phyloP scores from a whole-genome alignment of 2,329 filamentous ascomycete species.

The Plenodomus biglobosus region DNA sequence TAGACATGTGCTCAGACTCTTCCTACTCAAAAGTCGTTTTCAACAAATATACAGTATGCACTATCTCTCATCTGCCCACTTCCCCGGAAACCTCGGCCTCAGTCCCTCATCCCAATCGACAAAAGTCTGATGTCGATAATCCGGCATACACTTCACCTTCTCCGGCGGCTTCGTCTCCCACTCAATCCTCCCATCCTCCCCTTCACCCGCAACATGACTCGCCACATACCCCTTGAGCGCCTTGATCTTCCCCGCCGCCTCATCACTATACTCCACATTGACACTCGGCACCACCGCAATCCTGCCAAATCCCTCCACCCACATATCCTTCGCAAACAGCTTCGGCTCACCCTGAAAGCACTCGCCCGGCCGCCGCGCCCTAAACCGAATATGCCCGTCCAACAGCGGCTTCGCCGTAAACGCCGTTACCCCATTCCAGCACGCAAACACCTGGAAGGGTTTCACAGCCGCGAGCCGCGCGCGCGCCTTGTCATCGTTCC shows the following conservation, averaged over 20 bases:
- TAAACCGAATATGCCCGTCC: conserved; percentile 50
- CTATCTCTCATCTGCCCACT: not conserved
- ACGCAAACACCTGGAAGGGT: conserved; percentile 63
- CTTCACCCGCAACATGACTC: conserved; percentile 35
- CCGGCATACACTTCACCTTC: conserved; percentile 53
- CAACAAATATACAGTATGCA: too few species aligned
- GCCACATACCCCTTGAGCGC: conserved; percentile 54
- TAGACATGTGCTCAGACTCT: too few species aligned
- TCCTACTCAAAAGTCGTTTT: too few species aligned
- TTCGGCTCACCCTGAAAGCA: conserved; percentile 59
- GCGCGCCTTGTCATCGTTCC: conserved; percentile 48
- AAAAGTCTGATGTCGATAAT: conserved; percentile 15
- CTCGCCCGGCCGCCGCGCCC: conserved; percentile 46
- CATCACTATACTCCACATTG: conserved; percentile 58
- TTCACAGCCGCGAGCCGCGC: conserved; percentile 37
- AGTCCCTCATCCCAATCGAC: conserved; percentile 13
- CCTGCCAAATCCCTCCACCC: conserved; percentile 43
- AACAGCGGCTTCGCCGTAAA: conserved; percentile 55
- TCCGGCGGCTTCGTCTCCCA: conserved; percentile 52
- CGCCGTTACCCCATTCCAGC: conserved; percentile 61
- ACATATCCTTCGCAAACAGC: conserved; percentile 61
- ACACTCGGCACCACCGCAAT: conserved; percentile 60
- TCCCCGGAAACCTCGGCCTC: not conserved
- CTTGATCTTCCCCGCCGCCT: conserved; percentile 52
- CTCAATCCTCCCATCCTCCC: conserved; percentile 41